A percentile compares a stretch with the other conserved stretches of the same genome.
These are phyloP conservation scores for Monosporascus sp. DNA, from an alignment of 2,329 filamentous ascomycete species.

Conservation along the genomic window DNA sequence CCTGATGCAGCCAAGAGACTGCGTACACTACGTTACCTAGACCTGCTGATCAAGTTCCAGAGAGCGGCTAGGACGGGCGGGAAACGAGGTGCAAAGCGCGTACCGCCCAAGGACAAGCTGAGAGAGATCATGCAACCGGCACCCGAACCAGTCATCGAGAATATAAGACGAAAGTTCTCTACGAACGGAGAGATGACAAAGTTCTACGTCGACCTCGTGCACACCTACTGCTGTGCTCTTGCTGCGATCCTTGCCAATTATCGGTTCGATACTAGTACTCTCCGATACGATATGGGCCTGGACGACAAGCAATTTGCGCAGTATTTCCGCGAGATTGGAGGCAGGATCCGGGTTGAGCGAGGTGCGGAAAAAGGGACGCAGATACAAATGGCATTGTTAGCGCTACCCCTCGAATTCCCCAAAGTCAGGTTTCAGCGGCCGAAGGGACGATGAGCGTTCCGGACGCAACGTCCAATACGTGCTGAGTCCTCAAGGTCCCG, in stretches of 20 bases:
- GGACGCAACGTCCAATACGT: background rate
- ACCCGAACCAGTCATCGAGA: constrained; percentile 59
- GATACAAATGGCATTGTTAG: constrained; percentile 61
- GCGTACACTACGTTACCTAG: constrained; percentile 56
- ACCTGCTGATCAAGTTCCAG: constrained; percentile 52
- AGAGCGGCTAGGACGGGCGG: constrained; percentile 41
- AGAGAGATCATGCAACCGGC: constrained; percentile 51
- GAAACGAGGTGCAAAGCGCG: constrained; percentile 40
- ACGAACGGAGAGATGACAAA: constrained; percentile 61
- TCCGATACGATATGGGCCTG: constrained; percentile 67
- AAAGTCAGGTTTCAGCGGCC: constrained; percentile 41
- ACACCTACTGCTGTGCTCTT: constrained; percentile 68
- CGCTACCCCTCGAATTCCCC: constrained; percentile 78
- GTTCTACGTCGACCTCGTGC: constrained; percentile 66
- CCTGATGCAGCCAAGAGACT: constrained; percentile 49
- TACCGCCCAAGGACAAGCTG: constrained; percentile 61
- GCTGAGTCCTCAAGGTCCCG: too few relatives aligned
- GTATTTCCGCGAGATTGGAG: constrained; percentile 75
- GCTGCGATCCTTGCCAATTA: constrained; percentile 69
- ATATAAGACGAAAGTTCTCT: constrained; percentile 65
- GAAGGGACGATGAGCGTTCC: constrained; percentile 14
- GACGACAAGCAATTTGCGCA: constrained; percentile 66
- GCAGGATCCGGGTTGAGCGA: constrained; percentile 56
- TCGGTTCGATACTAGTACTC: constrained; percentile 63
- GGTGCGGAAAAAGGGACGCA: constrained; percentile 56